Percentiles rank a stretch among this genome's conserved stretches.
Evolutionary conservation across 2,329 filamentous ascomycete genomes (phyloP).

Genomic region (Phialemonium atrogriseum): DNA sequence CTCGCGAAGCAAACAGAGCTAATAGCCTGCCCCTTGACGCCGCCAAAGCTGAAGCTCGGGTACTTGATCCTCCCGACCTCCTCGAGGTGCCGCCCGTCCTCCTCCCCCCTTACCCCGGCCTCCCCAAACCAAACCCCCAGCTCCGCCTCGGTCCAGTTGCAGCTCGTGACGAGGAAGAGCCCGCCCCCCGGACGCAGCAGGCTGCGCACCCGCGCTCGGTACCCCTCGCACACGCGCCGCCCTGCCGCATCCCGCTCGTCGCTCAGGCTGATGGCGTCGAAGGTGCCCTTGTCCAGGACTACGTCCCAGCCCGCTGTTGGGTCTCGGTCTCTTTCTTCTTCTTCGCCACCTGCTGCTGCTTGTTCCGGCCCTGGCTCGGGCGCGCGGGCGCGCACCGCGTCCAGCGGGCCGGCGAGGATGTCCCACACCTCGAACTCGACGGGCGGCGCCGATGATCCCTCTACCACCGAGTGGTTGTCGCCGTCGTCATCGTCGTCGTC

Average conservation of each 20-base stretch:
- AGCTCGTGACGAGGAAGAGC: slow-evolving; percentile 84
- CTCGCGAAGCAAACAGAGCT: slow-evolving; percentile 75
- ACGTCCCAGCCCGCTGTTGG: slow-evolving; percentile 64
- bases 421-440: slow-evolving; percentile 53
- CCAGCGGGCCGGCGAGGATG: slow-evolving; percentile 39
- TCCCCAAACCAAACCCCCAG: slow-evolving; percentile 69
- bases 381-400: slow-evolving; percentile 22
- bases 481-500: slow-evolving; percentile 4
- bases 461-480: background rate
- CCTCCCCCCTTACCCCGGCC: slow-evolving; percentile 13
- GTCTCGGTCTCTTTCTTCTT: background rate
- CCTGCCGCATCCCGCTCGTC: slow-evolving; percentile 43
- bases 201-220: slow-evolving; percentile 57
- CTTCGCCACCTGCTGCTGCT: background rate
- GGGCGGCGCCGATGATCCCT: slow-evolving; percentile 1
- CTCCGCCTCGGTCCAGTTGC: slow-evolving; percentile 95
- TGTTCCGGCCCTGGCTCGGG: slow-evolving; percentile 3
- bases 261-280: slow-evolving; percentile 84
- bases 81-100: slow-evolving; percentile 35
- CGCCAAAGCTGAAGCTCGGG: slow-evolving; percentile 81
- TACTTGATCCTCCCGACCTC: slow-evolving; percentile 68
- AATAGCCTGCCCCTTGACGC: slow-evolving; percentile 79
- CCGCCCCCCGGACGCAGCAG: slow-evolving; percentile 64
- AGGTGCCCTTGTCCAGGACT: slow-evolving; percentile 95
- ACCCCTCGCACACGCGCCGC: slow-evolving; percentile 63